Conservation (phyloP, 208 protist species). For the Wallacemonas sp. region DNA sequence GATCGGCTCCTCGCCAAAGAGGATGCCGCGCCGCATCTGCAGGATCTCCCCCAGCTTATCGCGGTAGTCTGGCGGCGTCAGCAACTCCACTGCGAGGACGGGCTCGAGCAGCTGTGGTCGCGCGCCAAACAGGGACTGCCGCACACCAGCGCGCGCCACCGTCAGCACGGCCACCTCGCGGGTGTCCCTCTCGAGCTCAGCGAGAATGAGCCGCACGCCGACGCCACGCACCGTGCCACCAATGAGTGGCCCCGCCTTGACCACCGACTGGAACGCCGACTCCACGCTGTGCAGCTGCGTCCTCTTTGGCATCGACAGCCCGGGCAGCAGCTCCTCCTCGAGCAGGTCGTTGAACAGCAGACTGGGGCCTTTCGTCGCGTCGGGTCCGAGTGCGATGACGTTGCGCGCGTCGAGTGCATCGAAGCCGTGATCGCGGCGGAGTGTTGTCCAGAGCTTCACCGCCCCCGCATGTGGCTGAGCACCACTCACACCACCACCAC, state of each 20-base stretch:
- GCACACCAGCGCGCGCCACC: slow-evolving; percentile 91
- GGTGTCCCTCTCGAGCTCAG: slow-evolving; percentile 39
- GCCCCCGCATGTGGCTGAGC: background rate
- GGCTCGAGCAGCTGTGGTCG: slow-evolving; percentile 98
- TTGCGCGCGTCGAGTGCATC: slow-evolving; percentile 95
- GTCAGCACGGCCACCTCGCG: slow-evolving; percentile 64
- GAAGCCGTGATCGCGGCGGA: slow-evolving; percentile 90
- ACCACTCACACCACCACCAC: too few relatives aligned
- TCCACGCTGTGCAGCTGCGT: background rate
- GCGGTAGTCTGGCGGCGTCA: slow-evolving; percentile 86
- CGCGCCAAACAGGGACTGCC: slow-evolving; percentile 95
- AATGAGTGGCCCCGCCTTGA: slow-evolving; percentile 95
- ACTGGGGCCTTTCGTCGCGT: slow-evolving; percentile 91
- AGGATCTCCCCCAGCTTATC: slow-evolving; percentile 86
- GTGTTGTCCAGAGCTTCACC: slow-evolving; percentile 48
- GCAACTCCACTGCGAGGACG: slow-evolving; percentile 95
- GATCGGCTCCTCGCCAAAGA: slow-evolving; percentile 91
- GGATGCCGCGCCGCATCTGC: slow-evolving; percentile 89
- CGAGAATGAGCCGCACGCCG: slow-evolving; percentile 53
- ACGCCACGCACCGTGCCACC: slow-evolving; percentile 92
- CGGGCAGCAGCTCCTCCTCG: slow-evolving; percentile 22
- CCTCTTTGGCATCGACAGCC: slow-evolving; percentile 27
- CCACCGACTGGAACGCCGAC: slow-evolving; percentile 76
- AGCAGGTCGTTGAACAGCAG: slow-evolving; percentile 98
- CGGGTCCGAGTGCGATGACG: slow-evolving; percentile 95